Base-by-base conservation (phyloP, 208 protist species). In the Trypanosoma conorhini region DNA sequence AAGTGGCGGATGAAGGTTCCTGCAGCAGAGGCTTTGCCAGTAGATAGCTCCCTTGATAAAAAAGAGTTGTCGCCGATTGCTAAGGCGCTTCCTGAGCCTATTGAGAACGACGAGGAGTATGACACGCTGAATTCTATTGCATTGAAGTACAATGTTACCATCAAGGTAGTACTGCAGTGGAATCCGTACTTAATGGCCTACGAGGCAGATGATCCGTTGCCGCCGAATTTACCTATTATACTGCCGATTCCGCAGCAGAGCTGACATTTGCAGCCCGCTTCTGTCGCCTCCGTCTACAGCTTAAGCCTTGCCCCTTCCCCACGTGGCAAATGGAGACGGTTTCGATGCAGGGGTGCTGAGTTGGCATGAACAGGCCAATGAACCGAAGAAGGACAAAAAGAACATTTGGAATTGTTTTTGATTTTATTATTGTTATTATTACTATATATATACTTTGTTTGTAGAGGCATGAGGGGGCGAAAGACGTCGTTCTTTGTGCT, bases 91-190 rank as follows among this genome's bases (percentile, higher is more conserved):
- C 26, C 35, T 10, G 0, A 22, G 3, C 28, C 60, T 24, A 13
- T 22, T 9, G 72, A 75, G 24, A 68, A 51, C 1, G 75, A 52
- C 28, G 81, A 76, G 4, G 84, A 86, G n/a, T 92, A 78, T 64
- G 89, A 94, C 56, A 94, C 89, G 8, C 69, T 94, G 28, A 73
- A 67, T 33, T 78, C 83, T 22, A 94, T 94, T 54, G 75, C 84
- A 7, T 54, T 67, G 3, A 60, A 80, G 26, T 89, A 92, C 76
- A 67, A 73, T 15, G 61, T 89, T 22, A 63, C 74, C 5, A 75
- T 91, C 19, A 70, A 79, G 21, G 63, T 76, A 5, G 67, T 94
- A 15, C n/a, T 91, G 21, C 46, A 76, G 60, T 92, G 80, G 76
- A 94, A 94, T 57, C 84, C 85, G 22, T 90, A 85, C 57, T 61